These are phyloP conservation scores for Leptodontidium sp. DNA, from an alignment of 2,329 filamentous ascomycete species.

Conservation along the genomic window DNA sequence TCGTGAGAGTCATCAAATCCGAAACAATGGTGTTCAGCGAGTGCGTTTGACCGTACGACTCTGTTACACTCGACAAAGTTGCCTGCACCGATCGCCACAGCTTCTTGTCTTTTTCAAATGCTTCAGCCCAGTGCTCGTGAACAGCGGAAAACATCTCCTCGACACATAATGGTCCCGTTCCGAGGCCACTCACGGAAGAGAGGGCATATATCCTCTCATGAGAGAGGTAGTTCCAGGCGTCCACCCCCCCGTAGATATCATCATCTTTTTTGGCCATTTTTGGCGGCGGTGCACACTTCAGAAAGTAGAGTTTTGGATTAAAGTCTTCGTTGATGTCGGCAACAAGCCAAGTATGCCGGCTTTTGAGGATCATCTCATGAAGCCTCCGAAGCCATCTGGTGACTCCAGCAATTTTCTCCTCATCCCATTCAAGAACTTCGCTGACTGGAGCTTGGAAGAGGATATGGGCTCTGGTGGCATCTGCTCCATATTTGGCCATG, in stretches of 20 bases:
- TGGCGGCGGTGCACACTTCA: background rate
- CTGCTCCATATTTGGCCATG: constrained; percentile 79
- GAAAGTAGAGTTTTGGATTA: constrained; percentile 16
- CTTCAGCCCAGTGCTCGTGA: constrained; percentile 24
- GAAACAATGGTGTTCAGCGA: constrained; percentile 85
- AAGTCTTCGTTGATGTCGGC: background rate
- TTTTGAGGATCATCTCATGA: constrained; percentile 39
- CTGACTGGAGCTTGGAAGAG: constrained; percentile 87
- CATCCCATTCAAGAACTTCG: constrained; percentile 89
- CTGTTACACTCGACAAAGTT: constrained; percentile 71
- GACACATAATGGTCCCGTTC: too few relatives aligned
- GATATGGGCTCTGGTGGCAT: constrained; percentile 85
- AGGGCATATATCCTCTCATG: background rate
- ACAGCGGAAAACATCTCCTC: constrained; percentile 40
- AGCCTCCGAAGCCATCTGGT: constrained; percentile 81
- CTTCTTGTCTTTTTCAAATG: constrained; percentile 32
- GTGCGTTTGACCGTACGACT: constrained; percentile 75
- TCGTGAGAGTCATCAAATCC: constrained; percentile 83
- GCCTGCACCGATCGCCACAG: constrained; percentile 73
- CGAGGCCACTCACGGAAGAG: background rate
- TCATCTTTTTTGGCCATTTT: background rate
- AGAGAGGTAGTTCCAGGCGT: background rate
- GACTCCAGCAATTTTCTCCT: constrained; percentile 80
- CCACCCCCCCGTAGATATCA: background rate
- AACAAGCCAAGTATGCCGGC: background rate